Conservation (phyloP, 805 yeast genomes). For the Yamadazyma ubonensis region DNA sequence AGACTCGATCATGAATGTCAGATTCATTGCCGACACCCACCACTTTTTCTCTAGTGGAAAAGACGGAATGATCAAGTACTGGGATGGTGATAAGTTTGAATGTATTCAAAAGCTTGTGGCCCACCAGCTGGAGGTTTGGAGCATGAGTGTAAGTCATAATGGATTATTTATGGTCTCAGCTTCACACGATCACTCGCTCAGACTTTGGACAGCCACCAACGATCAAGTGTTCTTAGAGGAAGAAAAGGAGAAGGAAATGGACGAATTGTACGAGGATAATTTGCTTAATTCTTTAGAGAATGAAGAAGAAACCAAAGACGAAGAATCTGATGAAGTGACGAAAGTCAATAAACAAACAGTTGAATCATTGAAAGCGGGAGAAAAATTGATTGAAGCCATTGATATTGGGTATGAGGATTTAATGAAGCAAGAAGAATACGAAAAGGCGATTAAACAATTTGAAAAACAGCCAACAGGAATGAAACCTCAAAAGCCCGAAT, state of each 20-base stretch:
- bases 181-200: constrained; percentile 89
- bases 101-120: constrained; percentile 80
- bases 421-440: constrained; percentile 53
- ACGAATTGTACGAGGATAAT: constrained; percentile 83
- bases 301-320: constrained; percentile 41
- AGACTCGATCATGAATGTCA: constrained; percentile 89
- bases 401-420: constrained; percentile 78
- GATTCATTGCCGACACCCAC: constrained; percentile 80
- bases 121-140: constrained; percentile 95
- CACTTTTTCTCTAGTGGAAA: constrained; percentile 88
- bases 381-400: constrained; percentile 85
- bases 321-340: constrained; percentile 52
- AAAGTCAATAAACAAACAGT: constrained; percentile 78
- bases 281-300: constrained; percentile 67
- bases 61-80: constrained; percentile 85
- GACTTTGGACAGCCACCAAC: constrained; percentile 91
- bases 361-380: constrained; percentile 94
- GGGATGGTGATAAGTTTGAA: constrained; percentile 98
- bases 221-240: constrained; percentile 97
- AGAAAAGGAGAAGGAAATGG: constrained; percentile 94
- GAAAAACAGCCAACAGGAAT: constrained; percentile 30
- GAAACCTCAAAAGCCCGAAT: constrained; percentile 59
- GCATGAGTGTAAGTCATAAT: constrained; percentile 69
- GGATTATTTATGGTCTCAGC: constrained; percentile 76
- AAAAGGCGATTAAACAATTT: constrained; percentile 35